A percentile compares a stretch with the other conserved stretches of the same genome.
Evolutionary conservation across 331 rosid species (phyloP).

Genomic region (Malus hybrid): DNA sequence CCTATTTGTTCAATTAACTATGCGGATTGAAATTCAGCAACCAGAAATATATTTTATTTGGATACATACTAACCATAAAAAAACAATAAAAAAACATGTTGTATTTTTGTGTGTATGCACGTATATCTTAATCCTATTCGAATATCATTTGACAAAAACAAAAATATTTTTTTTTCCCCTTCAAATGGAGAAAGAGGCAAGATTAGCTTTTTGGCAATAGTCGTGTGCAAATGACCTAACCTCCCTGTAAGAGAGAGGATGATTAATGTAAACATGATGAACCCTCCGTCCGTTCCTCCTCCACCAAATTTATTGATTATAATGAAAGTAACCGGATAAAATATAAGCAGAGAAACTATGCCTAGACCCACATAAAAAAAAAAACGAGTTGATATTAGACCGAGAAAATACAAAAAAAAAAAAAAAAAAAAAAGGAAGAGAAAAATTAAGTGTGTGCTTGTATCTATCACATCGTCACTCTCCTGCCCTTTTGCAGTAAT

Average conservation of each 20-base stretch:
- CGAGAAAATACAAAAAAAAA: background rate
- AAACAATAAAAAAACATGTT: background rate
- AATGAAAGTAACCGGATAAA: no score
- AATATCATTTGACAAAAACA: no score
- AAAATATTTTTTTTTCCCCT: no score
- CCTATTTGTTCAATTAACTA: background rate
- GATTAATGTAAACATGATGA: no score
- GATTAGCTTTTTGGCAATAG: no score
- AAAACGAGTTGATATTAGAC: background rate
- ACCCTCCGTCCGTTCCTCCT: no score
- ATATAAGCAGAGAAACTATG: no score
- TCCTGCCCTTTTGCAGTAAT: background rate
- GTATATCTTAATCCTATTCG: background rate
- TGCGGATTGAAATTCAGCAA: conserved; percentile 9
- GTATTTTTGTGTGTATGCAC: background rate
- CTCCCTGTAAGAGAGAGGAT: no score
- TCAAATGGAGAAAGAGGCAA: no score
- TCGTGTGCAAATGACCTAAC: no score
- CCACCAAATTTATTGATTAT: no score
- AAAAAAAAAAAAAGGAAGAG: background rate
- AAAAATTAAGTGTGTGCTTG: background rate
- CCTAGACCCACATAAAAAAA: no score
- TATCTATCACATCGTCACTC: background rate
- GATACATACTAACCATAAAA: background rate
- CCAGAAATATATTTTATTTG: conserved; percentile 7